Base-by-base conservation (phyloP, 441 rosid species). In the Erysimum cheiri region DNA sequence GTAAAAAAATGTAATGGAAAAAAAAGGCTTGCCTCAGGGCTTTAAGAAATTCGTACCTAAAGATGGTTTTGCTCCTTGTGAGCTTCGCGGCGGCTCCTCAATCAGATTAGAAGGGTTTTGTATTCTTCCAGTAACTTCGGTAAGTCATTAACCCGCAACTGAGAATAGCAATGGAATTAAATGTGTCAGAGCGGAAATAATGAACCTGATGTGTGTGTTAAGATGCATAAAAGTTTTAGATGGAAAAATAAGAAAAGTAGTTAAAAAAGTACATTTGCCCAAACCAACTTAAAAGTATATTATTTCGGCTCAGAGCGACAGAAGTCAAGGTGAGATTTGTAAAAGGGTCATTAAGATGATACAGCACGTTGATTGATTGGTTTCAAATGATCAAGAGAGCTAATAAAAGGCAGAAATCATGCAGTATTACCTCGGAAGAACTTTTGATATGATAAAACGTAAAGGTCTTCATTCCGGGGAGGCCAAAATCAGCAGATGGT, bases 61-160 rank as follows among this genome's bases (percentile, higher is more conserved):
- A 64, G 32, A 17, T 36, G 12, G 7, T 47, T 47, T 22, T 52
- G 24, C 29, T 41, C 33, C 69, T 61, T 28, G 39, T 32, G 57
- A 70, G 75, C 48, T 63, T 37, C n/a, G 31, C 41, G 70, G 53
- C 1, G 8, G 7, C n/a, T 55, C 69, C 67, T 83, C 73, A 80
- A 64, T 79, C 83, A 12, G 71, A 71, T 22, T 47, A 77, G 37
- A 62, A 87, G 85, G 75, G 82, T 78, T 73, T 77, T 85, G 82
- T 90, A 90, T 77, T 90, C 98, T 59, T 77, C 87, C 78, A 90
- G 85, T 61, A 95, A 87, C 81, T 84, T 86, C 6, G 98, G 81
- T 28, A 92, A 80, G 64, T 88, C 97, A 74, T 83, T 85, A 80
- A 92, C 84, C 36, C 90, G 90, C 78, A 95, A 74, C 97, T 95